Evolutionary conservation across 2,329 filamentous ascomycete genomes (phyloP), one percentile per base, ranked within the genome.

Genomic region (Hypoxylon sp.): DNA sequence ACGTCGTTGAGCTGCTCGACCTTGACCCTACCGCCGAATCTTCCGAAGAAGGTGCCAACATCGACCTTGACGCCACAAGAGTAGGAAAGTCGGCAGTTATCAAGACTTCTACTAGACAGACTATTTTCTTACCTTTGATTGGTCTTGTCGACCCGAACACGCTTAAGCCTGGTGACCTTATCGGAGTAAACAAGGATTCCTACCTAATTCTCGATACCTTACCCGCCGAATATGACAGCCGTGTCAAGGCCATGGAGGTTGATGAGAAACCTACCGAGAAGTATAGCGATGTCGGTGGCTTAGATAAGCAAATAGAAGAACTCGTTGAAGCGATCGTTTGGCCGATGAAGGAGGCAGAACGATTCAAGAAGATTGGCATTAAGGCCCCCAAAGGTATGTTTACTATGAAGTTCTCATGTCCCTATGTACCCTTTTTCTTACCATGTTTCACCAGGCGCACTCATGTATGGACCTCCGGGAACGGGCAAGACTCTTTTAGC

Each of bases 251-350:
- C 37, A 99, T 99, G 96, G 97, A 99, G 85, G 96, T 99, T 6
- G 96, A 99, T 77, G 97, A 99, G 87, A 99, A 99, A 87, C 97
- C 96, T 9, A 98, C 94, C 42, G 96, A 99, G 83, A 97, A 98
- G 83, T 99, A 99, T 84, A 96, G 91, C 60, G 96, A 99, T 83
- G 97, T 99, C 13, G 96, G 96, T 83, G 96, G 96, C 56, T 82
- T 99, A 76, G 94, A 98, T 83, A 99, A 99, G 85, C 96, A 99
- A 85, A 99, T 99, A 78, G 95, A 98, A 81, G 97, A 99, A 83
- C 88, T 99, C 60, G 94, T 99, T 8, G 96, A 99, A 84, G 96
- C 96, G 62, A 96, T 99, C 54, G 96, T 99, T 31, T 98, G 95
- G 95, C 96, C 96, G 1, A 99, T 99, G 96, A 98, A 98, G 88